Evolutionary conservation across 306 rosid species (phyloP).

Genomic region (Gastrolobium villosum): DNA sequence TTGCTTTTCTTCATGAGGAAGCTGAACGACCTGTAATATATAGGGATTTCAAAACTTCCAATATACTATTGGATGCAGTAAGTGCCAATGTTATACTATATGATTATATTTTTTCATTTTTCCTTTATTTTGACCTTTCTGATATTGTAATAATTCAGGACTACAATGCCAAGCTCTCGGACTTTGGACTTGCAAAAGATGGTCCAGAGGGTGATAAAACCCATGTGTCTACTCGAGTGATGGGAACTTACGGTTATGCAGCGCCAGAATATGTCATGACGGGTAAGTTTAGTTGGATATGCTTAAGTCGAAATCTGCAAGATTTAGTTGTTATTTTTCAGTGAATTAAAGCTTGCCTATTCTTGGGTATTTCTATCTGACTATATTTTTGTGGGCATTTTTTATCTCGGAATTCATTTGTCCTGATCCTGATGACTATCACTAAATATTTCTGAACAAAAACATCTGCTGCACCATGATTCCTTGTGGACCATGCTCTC

Average conservation of each 20-base stretch:
- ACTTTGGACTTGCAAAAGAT: conserved; percentile 96
- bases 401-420: background rate
- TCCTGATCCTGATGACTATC: background rate
- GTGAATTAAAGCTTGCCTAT: background rate
- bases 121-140: conserved; percentile 42
- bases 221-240: conserved; percentile 92
- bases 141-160: conserved; percentile 66
- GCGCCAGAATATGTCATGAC: conserved; percentile 97
- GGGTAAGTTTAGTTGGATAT: conserved; percentile 55
- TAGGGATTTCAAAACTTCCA: conserved; percentile 91
- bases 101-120: conserved; percentile 7
- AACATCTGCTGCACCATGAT: conserved; percentile 22
- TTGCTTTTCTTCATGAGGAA: conserved; percentile 91
- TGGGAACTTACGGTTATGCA: conserved; percentile 97
- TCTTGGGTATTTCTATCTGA: background rate
- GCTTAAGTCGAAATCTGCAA: background rate
- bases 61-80: conserved; percentile 89
- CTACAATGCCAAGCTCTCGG: conserved; percentile 89
- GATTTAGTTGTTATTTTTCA: conserved; percentile 25
- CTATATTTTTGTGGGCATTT: background rate
- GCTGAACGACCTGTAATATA: conserved; percentile 90
- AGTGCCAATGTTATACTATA: conserved; percentile 46
- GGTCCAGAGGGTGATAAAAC: conserved; percentile 95
- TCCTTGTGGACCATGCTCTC: background rate
- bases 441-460: background rate